Base-by-base conservation (phyloP, 2,329 filamentous ascomycete genomes). In the Microdochium nivale region DNA sequence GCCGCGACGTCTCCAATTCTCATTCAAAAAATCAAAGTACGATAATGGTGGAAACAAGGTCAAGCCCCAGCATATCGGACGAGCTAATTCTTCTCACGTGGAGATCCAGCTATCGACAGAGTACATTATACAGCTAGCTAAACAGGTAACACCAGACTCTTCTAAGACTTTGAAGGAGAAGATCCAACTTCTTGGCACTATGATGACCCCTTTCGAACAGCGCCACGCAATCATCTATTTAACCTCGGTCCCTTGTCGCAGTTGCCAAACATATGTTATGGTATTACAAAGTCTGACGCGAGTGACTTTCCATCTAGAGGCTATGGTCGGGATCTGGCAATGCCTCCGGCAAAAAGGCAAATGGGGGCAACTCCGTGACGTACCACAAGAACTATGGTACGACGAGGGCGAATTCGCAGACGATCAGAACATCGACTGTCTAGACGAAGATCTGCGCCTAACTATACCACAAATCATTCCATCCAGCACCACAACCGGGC, bases 71-170 rank as follows among this genome's bases (percentile, higher is more conserved):
- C 56, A 59, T 8, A n/a, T 53, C 0, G 61, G 61, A 0, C 54
- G 61, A 2, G 59, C 58, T 0, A 58, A 60, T 32, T 59, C 62
- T 0, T 58, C 60, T 3, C 62, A 64, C 11, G 59, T 61, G 0
- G 62, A 64, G 24, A 55, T 62, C 2, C 40, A 61, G 2, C 50
- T 63, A 0, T 57, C 57, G 2, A 50, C 48, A 0, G 58, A 52
- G 55, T 60, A 57, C 49, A 55, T 51, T 3, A 13, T 56, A 2
- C 48, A 51, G 23, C 24, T 53, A 40, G 43, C 47, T 33, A 23
- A 44, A 11, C 30, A 25, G 30, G 13, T 16, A 23, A 27, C 5
- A 8, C 23, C 25, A 24, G n/a, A 16, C 19, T 9, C 7, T 24
- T 8, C 10, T 14, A 9, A 24, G 24, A 19, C 24, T 7, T 3